Evolutionary conservation across 148 eudicot genomes (phyloP), one percentile per base, ranked within the genome.

Genomic region (Silene latifolia): DNA sequence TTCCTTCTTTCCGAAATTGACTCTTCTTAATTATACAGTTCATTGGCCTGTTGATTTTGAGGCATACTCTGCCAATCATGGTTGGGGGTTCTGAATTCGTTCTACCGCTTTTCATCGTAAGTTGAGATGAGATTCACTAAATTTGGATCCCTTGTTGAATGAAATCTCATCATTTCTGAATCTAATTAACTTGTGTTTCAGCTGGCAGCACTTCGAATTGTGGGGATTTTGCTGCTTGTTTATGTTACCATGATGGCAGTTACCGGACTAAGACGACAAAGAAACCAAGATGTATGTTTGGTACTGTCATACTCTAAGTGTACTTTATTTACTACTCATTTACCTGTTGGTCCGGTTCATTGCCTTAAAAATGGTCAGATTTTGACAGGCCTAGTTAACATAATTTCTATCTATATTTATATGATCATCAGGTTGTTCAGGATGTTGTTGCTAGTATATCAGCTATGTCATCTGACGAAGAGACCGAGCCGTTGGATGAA

Each of bases 41-140:
- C 68, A 76, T 91, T 84, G 84, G 91, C 69, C 97, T 93, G 29
- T 72, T 93, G 78, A 82, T 93, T 48, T 77, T 93, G 65, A 82
- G 98, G 74, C 98, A 91, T 80, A 82, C 85, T 46, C 87, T 89
- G 57, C 98, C 98, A 2, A 53, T 90, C 60, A 51, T 93, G 74
- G 80, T 83, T 68, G 82, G 76, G 63, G 95, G 90, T 76, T 79
- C 77, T 11, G 89, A 82, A 63, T 89, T 82, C 11, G 82, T 88
- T 71, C 72, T 89, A 47, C 90, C 97, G 51, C 60, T 92, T 64
- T 63, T 90, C 73, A 72, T 88, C 72, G 97, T 92, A 84, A 83
- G 91, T 80, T 59, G 27, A 47, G 15, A 63, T 27, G 48, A 12
- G n/a, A 27, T 19, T 54, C 17, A 20, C 63, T 35, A 56, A 20